Evolutionary conservation across 148 eudicot genomes (phyloP), one percentile per base, ranked within the genome.

Genomic region (Amaranthus hypochondriacus): DNA sequence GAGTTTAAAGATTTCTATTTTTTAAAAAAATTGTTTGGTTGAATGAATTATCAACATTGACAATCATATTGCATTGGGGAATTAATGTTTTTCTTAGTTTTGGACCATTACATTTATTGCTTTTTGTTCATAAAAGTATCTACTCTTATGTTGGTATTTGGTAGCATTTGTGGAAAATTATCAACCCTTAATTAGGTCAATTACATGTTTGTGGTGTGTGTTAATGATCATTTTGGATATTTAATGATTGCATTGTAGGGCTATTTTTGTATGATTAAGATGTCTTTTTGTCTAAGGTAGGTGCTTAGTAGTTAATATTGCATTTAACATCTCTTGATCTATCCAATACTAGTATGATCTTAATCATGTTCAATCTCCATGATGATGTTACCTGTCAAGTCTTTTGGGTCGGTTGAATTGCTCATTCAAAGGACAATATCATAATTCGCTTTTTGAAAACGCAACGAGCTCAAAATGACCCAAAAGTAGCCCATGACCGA

Each of bases 101-200:
- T 78, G 76, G 81, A 73, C 72, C 76, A 72, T 18, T 59, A 47
- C 21, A 57, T 51, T 60, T 51, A 15, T 62, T 63, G 63, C 48
- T 10, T 54, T 21, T n/a, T 50, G 39, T 28, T 54, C 50, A 55
- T 68, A 62, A 54, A 64, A 62, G 10, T 13, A n/a, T 69, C 48
- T 13, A 66, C 53, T 58, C 47, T 46, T 43, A 49, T 9, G 47
- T 67, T 48, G 56, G 12, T 58, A 56, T 18, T n/a, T 43, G 51
- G 62, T 54, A 13, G 50, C 12, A 48, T 13, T 14, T 9, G 44
- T 43, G 54, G 21, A 39, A 65, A 7, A 50, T 39, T 9, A 62
- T n/a, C 43, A 12, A 62, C 28, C 1, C 18, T 2, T 57, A 48
- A 14, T 4, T 58, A 14, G 66, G 9, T 47, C 6, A 15, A 64